phyloP scores from a whole-genome alignment of 2,329 filamentous ascomycete genomes.

The Diaporthe caulivora region DNA sequence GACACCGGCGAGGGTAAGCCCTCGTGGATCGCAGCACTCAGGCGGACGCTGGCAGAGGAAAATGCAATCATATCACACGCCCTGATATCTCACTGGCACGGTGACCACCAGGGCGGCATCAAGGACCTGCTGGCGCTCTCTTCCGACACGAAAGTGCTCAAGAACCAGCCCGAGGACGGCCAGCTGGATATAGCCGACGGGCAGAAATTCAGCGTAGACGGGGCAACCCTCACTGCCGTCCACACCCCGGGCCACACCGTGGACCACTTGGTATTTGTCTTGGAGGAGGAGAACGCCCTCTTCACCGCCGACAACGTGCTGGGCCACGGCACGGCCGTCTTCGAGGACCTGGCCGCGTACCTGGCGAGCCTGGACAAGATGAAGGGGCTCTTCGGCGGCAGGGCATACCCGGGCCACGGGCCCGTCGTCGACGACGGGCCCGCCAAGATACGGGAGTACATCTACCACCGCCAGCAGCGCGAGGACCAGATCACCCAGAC shows the following conservation, averaged over 20 bases:
- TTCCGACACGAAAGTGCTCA: conserved; percentile 72
- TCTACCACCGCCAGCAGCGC: conserved; percentile 81
- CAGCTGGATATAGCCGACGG: conserved; percentile 59
- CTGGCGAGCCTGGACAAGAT: conserved; percentile 72
- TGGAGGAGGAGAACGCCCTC: conserved; percentile 74
- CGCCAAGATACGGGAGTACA: conserved; percentile 83
- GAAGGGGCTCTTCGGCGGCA: conserved; percentile 70
- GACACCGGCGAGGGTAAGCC: conserved; percentile 89
- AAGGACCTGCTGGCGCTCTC: conserved; percentile 73
- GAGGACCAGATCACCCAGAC: conserved; percentile 82
- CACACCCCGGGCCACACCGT: conserved; percentile 77
- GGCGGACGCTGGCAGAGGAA: conserved; percentile 74
- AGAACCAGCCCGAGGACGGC: conserved; percentile 61
- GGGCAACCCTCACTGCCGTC: conserved; percentile 71
- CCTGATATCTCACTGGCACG: conserved; percentile 93
- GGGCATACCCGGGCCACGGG: conserved; percentile 91
- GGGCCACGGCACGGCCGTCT: conserved; percentile 80
- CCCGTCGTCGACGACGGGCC: conserved; percentile 80
- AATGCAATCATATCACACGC: conserved; percentile 76
- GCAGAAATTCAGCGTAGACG: conserved; percentile 62
- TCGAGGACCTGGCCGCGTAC: conserved; percentile 75
- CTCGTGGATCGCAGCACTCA: conserved; percentile 78
- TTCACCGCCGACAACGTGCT: conserved; percentile 83
- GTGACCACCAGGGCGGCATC: conserved; percentile 85
- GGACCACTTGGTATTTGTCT: conserved; percentile 76